phyloP scores from a whole-genome alignment of 2,329 filamentous ascomycete genomes.

The Fusarium transvaalense region DNA sequence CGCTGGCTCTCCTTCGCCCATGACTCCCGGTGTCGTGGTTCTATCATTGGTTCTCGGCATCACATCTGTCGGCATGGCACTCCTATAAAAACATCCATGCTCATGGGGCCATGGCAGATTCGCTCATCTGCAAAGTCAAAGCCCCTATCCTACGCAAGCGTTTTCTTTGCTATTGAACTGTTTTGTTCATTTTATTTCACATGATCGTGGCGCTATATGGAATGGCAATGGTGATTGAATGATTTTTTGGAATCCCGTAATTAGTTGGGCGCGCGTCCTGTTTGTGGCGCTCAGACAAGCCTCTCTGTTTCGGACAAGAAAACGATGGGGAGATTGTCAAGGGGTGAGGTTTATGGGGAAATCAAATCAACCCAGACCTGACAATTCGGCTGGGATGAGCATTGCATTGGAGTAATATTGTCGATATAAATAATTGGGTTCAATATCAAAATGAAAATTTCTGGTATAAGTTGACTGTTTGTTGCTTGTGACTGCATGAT shows the following conservation, averaged over 20 bases:
- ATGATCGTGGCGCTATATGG: conserved; percentile 34
- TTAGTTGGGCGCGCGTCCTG: conserved; percentile 17
- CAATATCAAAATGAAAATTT: neutral
- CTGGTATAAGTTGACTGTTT: neutral
- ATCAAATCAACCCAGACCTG: neutral
- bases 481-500: neutral
- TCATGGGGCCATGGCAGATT: neutral
- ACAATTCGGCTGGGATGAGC: conserved; percentile 10
- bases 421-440: conserved; percentile 6
- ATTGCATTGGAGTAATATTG: conserved; percentile 23
- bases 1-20: conserved; percentile 31
- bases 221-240: conserved; percentile 25
- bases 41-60: conserved; percentile 45
- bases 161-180: conserved; percentile 2
- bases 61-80: conserved; percentile 44
- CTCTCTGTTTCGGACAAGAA: conserved; percentile 25
- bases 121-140: neutral
- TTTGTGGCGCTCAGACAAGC: conserved; percentile 44
- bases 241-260: conserved; percentile 17
- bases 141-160: conserved; percentile 9
- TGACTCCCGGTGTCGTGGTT: conserved; percentile 40
- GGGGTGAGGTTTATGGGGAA: neutral
- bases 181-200: conserved; percentile 25
- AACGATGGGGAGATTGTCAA: conserved; percentile 22
- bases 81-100: conserved; percentile 10